Evolutionary conservation across 2,329 filamentous ascomycete genomes (phyloP).

Genomic region (Penicillium concentricum): DNA sequence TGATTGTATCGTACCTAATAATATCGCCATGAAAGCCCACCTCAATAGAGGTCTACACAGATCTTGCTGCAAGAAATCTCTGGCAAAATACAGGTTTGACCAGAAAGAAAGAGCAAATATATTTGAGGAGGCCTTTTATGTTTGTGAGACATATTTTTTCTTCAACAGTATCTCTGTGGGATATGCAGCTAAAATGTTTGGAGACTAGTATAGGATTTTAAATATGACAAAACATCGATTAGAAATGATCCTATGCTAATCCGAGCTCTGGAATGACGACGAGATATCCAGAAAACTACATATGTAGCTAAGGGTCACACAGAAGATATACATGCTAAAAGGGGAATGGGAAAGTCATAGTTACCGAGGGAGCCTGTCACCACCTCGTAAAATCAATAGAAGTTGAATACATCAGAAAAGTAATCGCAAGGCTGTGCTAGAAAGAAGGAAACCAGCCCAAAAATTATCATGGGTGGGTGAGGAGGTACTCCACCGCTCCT

Average conservation of each 20-base stretch:
- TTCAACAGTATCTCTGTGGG: not conserved
- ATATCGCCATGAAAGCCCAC: no score
- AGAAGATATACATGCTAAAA: slow-evolving; percentile 4
- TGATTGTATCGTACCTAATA: no score
- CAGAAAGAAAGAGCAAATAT: no score
- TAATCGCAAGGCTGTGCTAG: slow-evolving; percentile 6
- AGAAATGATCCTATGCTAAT: not conserved
- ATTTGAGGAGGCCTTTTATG: no score
- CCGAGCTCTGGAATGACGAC: not conserved
- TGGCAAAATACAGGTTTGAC: no score
- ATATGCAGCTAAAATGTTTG: not conserved
- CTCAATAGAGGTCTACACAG: no score
- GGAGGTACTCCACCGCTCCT: slow-evolving; percentile 58
- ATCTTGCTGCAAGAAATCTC: no score
- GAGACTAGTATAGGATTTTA: not conserved
- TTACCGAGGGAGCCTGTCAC: slow-evolving; percentile 2
- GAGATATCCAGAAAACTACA: not conserved
- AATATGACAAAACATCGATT: not conserved
- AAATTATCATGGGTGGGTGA: slow-evolving; percentile 34
- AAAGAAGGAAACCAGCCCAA: not conserved
- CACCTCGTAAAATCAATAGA: slow-evolving; percentile 9
- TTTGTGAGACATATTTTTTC: no score
- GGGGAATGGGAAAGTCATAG: slow-evolving; percentile 8
- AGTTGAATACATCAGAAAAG: slow-evolving; percentile 6
- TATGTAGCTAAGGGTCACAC: not conserved